These are phyloP conservation scores for Voacanga thouarsii DNA, from an alignment of 257 asterid genomes.

Conservation along the genomic window DNA sequence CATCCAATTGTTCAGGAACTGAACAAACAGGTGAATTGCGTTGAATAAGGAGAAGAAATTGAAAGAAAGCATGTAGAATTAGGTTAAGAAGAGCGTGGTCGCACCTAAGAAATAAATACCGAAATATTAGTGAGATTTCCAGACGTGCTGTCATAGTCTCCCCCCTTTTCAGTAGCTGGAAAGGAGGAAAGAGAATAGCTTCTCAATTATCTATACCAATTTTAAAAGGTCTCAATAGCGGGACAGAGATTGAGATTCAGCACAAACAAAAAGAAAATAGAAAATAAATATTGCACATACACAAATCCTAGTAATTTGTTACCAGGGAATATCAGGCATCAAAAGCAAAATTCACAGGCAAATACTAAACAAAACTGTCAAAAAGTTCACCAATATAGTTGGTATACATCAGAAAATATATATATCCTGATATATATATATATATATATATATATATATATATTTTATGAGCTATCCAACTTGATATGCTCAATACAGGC, in stretches of 20 bases:
- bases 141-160: conserved; percentile 36
- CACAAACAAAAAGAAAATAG: not conserved
- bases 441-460: too few species aligned
- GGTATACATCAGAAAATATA: not conserved
- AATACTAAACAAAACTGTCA: not conserved
- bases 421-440: too few species aligned
- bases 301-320: too few species aligned
- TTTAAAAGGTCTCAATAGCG: not conserved
- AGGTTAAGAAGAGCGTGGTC: too few species aligned
- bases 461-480: not conserved
- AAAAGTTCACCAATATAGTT: not conserved
- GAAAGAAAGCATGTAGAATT: too few species aligned
- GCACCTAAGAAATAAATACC: too few species aligned
- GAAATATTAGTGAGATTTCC: too few species aligned
- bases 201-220: not conserved
- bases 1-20: too few species aligned
- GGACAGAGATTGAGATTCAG: not conserved
- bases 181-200: not conserved
- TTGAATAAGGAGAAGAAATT: too few species aligned
- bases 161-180: conserved; percentile 28
- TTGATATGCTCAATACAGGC: not conserved
- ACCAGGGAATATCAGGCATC: not conserved
- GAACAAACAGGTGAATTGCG: too few species aligned
- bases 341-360: not conserved
- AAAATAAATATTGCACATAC: not conserved